These are phyloP conservation scores for Nectriaceae sp. DNA, from an alignment of 2,329 filamentous ascomycete species.

Conservation along the genomic window DNA sequence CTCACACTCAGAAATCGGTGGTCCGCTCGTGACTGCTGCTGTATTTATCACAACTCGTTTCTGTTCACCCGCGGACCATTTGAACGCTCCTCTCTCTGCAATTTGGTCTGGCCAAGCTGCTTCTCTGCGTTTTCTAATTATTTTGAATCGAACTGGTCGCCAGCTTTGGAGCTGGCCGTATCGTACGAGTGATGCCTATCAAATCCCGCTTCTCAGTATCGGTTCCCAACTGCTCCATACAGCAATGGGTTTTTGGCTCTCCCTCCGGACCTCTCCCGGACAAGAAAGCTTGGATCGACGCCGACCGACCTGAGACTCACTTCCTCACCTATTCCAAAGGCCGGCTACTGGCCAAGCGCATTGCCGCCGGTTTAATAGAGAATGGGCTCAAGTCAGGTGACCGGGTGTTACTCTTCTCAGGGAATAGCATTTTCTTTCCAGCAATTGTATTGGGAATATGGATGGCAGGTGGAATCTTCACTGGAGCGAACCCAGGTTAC, in stretches of 20 bases:
- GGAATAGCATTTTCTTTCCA: slow-evolving; percentile 74
- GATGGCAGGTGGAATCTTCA: slow-evolving; percentile 79
- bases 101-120: too few species aligned
- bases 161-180: too few species aligned
- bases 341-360: slow-evolving; percentile 70
- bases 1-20: too few species aligned
- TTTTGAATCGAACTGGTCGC: too few species aligned
- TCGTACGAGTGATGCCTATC: slow-evolving; percentile 47
- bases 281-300: slow-evolving; percentile 60
- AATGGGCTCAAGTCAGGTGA: slow-evolving; percentile 68
- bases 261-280: slow-evolving; percentile 45
- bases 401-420: slow-evolving; percentile 71
- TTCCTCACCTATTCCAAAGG: slow-evolving; percentile 65
- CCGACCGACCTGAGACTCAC: slow-evolving; percentile 66
- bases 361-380: slow-evolving; percentile 67
- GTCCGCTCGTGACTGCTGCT: too few species aligned
- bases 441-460: slow-evolving; percentile 70
- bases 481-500: slow-evolving; percentile 70
- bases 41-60: too few species aligned
- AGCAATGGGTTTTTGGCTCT: slow-evolving; percentile 57
- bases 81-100: too few species aligned
- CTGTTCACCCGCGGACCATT: too few species aligned
- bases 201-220: slow-evolving; percentile 47
- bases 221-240: slow-evolving; percentile 52
- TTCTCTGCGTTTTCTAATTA: too few species aligned